Base-by-base conservation (phyloP, 208 protist genomes). In the Porcisia hertigi region DNA sequence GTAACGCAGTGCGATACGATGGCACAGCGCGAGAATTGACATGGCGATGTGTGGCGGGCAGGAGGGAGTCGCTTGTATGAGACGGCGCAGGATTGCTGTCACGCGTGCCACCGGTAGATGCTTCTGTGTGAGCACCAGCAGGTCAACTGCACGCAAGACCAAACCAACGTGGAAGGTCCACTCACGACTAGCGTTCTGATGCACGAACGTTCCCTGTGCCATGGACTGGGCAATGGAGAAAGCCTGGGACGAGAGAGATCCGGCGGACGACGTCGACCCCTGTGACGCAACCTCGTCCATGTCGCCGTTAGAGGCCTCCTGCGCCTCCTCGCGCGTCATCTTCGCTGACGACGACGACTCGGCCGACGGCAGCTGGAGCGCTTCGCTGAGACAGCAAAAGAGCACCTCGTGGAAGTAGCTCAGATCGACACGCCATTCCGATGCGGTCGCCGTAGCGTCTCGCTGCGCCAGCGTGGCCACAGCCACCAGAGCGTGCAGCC, bases 381-480 rank as follows among this genome's bases (percentile, higher is more conserved):
- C 94, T 78, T 95, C 89, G 65, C 82, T 69, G 23, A 97, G 83
- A 76, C 92, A 97, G 69, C 86, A 82, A 72, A 94, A 97, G 53
- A 97, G 87, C 11, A 96, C 85, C 81, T 97, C 94, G 75, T 97
- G 94, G 73, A 97, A 97, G 86, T 96, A 96, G 85, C 92, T 96
- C 53, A 97, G 90, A 78, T 97, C 94, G 30, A 97, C 94, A 18
- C 94, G 88, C 92, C 94, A 97, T 75, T 97, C 91, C 39, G 85
- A 80, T 20, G 84, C 89, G 60, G 88, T 94, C 41, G 84, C 77
- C 20, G 90, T 97, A 54, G 91, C 90, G 70, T 97, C 94, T 71
- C 87, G 83, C 75, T 96, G 92, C n/a, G 92, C 92, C 8, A 97
- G 76, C 18, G 94, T 93, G 0, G 94, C 92, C 64, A 95, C 94